Percentiles rank a stretch among this genome's conserved stretches.
Evolutionary conservation across 768 basidiomycete species (phyloP).

Genomic region (Punctularia strigosozonata): DNA sequence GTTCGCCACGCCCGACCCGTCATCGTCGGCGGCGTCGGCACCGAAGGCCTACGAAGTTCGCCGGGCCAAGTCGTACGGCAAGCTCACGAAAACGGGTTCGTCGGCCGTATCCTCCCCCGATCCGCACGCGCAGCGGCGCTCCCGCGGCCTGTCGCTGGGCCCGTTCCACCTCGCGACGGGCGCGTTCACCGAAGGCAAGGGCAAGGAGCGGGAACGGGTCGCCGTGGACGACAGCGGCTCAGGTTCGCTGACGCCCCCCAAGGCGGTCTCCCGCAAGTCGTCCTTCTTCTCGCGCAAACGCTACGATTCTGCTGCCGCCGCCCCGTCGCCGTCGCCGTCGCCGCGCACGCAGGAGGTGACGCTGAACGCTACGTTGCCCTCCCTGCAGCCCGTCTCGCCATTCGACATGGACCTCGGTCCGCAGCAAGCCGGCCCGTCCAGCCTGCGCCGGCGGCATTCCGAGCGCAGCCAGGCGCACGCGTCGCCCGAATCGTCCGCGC

Average conservation of each 20-base stretch:
- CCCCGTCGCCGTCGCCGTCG: too few species aligned
- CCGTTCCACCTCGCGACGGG: conserved; percentile 23
- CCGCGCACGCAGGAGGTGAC: too few species aligned
- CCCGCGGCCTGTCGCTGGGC: conserved; percentile 48
- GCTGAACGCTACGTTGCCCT: conserved; percentile 24
- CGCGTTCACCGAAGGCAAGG: conserved; percentile 25
- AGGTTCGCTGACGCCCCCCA: conserved; percentile 19
- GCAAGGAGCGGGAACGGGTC: conserved; percentile 31
- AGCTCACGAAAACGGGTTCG: too few species aligned
- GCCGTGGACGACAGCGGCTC: conserved; percentile 16
- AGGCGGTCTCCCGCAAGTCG: conserved; percentile 38
- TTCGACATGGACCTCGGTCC: conserved; percentile 23
- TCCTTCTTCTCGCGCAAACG: conserved; percentile 40
- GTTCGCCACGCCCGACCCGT: conserved; percentile 23
- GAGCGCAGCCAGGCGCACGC: conserved; percentile 12
- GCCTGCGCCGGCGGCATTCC: conserved; percentile 34
- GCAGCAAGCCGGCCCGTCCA: conserved; percentile 10
- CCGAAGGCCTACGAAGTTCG: conserved; percentile 20
- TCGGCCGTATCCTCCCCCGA: too few species aligned
- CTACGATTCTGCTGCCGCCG: not conserved
- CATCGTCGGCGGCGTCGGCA: conserved; percentile 10
- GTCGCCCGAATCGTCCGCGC: conserved; percentile 8
- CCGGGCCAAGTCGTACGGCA: conserved; percentile 43
- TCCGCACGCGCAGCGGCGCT: conserved; percentile 20
- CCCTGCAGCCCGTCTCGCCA: conserved; percentile 31